Base-by-base conservation (phyloP, 768 basidiomycete species). In the Favolaschia claudopus region DNA sequence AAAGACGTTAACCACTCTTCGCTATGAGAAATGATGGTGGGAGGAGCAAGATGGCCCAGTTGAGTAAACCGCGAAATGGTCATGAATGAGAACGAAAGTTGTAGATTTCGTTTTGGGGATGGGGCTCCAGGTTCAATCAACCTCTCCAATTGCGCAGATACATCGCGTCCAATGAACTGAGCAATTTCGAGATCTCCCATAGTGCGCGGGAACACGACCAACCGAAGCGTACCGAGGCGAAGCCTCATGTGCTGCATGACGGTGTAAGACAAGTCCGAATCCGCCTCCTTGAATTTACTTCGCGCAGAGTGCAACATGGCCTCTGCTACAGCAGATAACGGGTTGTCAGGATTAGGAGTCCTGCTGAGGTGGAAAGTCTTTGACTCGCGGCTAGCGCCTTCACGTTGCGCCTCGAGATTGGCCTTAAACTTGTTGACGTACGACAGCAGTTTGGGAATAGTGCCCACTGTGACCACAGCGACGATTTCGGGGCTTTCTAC, bases 261-360 rank as follows among this genome's bases (percentile, higher is more conserved):
- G 15, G 83, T 74, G 61, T 88, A 87, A 6, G 83, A 82, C 8
- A 90, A 71, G 1, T 77, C 82, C 9, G 76, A 72, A 55, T 89
- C 89, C 14, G 82, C 79, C 72, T 92, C 91, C 63, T 84, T 88
- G 72, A 93, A 84, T 20, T 86, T 84, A 38, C 77, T 86, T 37
- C 86, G 83, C 25, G 93, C 90, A 0, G 91, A 90, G 52, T 83
- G 79, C 34, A 95, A 72, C 86, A 94, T 91, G 28, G 92, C 91
- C 61, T 91, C 86, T 2, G 93, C 93, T n/a, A 95, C 92, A 13
- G 89, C 85, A 2, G 91, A 92, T 15, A 95, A 77, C 2, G 93
- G 88, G 62, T 93, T 93, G 47, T 88, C 88, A 7, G 90, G 90
- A 66, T 85, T 89, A 6, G 89, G 88, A 6, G 82, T 77, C n/a